phyloP scores from a whole-genome alignment of 2,329 filamentous ascomycete species.

The Tympanopsis confertula region DNA sequence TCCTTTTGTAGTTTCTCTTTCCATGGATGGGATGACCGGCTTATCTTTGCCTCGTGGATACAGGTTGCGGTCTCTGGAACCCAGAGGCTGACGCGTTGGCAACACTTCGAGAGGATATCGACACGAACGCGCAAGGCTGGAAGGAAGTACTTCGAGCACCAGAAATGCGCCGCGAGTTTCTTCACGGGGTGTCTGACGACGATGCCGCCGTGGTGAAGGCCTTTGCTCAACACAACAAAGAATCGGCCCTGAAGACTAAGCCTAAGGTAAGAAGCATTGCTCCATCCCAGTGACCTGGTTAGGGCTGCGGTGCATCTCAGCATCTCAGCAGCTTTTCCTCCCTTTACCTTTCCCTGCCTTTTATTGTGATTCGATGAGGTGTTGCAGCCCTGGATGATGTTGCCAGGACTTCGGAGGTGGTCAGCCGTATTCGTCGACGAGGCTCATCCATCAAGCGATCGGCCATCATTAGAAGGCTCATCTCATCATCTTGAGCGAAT shows the following conservation, averaged over 20 bases:
- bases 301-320: constrained; percentile 1
- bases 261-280: constrained; percentile 45
- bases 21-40: no score
- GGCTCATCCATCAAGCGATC: no score
- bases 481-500: no score
- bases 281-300: constrained; percentile 4
- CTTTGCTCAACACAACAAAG: constrained; percentile 40
- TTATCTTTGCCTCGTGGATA: no score
- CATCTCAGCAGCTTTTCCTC: constrained; percentile 1
- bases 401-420: no score
- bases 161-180: constrained; percentile 38
- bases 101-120: constrained; percentile 41
- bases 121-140: constrained; percentile 38
- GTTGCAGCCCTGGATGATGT: no score
- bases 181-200: constrained; percentile 33
- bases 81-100: constrained; percentile 41
- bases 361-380: no score
- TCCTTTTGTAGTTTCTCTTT: no score
- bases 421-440: no score
- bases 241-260: constrained; percentile 48
- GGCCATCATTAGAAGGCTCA: no score
- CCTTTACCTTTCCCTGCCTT: no score
- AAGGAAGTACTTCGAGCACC: constrained; percentile 38
- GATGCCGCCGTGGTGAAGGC: constrained; percentile 41
- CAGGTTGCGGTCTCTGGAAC: constrained; percentile 50